A percentile compares a stretch with the other conserved stretches of the same genome.
Evolutionary conservation across 345 rosid species (phyloP).

Genomic region (Euphorbia peplus): DNA sequence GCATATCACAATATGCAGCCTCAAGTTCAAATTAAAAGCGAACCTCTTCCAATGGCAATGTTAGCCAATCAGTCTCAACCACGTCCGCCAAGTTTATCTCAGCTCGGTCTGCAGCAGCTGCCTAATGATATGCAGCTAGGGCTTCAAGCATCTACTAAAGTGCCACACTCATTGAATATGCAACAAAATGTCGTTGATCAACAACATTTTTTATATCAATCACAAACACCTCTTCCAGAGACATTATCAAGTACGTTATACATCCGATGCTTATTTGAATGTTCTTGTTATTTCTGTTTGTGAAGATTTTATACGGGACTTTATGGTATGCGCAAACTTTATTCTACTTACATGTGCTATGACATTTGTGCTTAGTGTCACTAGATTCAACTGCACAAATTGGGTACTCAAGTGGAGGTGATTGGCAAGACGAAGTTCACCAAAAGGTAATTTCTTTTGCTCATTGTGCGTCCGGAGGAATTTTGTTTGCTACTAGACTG

Average conservation of each 20-base stretch:
- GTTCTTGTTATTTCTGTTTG: no score
- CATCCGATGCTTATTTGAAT: no score
- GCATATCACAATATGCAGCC: slow-evolving; percentile 45
- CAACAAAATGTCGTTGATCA: slow-evolving; percentile 73
- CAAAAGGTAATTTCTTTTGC: slow-evolving; percentile 55
- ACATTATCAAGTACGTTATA: slow-evolving; percentile 75
- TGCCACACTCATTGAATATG: slow-evolving; percentile 66
- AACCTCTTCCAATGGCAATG: slow-evolving; percentile 47
- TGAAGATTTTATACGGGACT: neutral
- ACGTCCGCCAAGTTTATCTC: slow-evolving; percentile 56
- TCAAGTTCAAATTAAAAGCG: slow-evolving; percentile 58
- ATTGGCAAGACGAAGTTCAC: slow-evolving; percentile 90
- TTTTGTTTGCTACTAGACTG: neutral
- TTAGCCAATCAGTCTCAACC: slow-evolving; percentile 66
- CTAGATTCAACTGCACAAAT: slow-evolving; percentile 74
- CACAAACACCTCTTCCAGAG: slow-evolving; percentile 68
- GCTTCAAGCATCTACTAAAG: slow-evolving; percentile 63
- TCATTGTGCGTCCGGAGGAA: neutral
- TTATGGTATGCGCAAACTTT: neutral
- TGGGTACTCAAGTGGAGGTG: slow-evolving; percentile 61
- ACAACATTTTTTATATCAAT: slow-evolving; percentile 69
- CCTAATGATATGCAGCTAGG: slow-evolving; percentile 76
- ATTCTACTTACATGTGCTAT: slow-evolving; percentile 7
- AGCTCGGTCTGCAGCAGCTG: slow-evolving; percentile 63
- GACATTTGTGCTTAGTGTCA: slow-evolving; percentile 48